These are phyloP conservation scores for Alternaria longipes DNA, from an alignment of 2,329 filamentous ascomycete species.

Conservation along the genomic window DNA sequence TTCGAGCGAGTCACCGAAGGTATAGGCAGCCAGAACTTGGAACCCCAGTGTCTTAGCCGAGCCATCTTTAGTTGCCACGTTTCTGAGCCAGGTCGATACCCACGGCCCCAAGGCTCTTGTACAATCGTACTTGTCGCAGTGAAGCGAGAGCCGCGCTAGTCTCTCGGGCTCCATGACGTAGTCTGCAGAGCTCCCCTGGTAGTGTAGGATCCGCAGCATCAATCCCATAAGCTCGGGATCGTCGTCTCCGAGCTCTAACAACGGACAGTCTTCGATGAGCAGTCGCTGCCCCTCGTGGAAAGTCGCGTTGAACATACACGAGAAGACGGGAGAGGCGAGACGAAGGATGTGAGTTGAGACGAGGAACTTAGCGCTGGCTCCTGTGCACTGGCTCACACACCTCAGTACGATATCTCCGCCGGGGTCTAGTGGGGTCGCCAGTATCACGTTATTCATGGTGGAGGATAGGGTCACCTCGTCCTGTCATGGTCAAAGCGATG, in stretches of 20 bases:
- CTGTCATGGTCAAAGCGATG: neutral
- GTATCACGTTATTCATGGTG: neutral
- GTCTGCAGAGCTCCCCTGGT: neutral
- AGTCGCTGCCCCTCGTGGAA: conserved; percentile 17
- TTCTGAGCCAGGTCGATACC: conserved; percentile 10
- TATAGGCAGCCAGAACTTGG: conserved; percentile 15
- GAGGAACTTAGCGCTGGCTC: neutral
- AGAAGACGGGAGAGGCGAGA: conserved; percentile 16
- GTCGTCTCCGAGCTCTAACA: conserved; percentile 13
- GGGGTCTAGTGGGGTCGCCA: neutral
- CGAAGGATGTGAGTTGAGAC: conserved; percentile 17
- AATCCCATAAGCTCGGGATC: conserved; percentile 9
- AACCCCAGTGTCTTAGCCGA: conserved; percentile 2
- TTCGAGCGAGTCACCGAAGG: conserved; percentile 5
- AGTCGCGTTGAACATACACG: conserved; percentile 9
- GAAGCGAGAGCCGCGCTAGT: conserved; percentile 13
- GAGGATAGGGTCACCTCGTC: neutral
- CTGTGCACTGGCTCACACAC: neutral
- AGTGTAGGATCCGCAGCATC: conserved; percentile 13
- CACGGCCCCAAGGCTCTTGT: conserved; percentile 10
- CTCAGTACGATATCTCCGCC: neutral
- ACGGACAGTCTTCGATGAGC: conserved; percentile 1
- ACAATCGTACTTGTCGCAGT: conserved; percentile 17
- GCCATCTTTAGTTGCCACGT: neutral
- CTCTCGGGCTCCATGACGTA: conserved; percentile 3